phyloP scores from a whole-genome alignment of 495 filamentous ascomycete species.

The Neurospora sp. region DNA sequence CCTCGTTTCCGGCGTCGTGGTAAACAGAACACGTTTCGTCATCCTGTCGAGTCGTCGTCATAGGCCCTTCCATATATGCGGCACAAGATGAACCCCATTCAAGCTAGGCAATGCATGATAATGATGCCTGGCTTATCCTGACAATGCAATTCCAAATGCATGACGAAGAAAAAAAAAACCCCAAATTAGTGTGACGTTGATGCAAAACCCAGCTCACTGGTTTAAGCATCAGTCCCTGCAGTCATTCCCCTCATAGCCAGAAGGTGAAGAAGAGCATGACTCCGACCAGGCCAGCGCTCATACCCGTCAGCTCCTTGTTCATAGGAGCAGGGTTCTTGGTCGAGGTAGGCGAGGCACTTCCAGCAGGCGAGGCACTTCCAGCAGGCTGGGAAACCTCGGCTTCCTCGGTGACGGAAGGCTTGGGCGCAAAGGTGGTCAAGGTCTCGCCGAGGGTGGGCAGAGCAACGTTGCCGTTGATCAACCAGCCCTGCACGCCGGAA shows the following conservation, averaged over 20 bases:
- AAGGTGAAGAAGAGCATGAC: slow-evolving; percentile 46
- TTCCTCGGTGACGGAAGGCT: slow-evolving; percentile 10
- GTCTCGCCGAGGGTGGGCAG: slow-evolving; percentile 60
- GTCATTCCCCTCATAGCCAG: slow-evolving; percentile 29
- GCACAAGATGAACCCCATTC: not conserved
- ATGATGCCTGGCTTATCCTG: not conserved
- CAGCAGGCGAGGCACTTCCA: slow-evolving; percentile 12
- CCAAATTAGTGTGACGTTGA: not conserved
- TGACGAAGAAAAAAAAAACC: not conserved
- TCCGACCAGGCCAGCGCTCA: slow-evolving; percentile 39
- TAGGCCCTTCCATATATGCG: not conserved
- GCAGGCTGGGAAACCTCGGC: slow-evolving; percentile 4
- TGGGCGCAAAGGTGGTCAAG: slow-evolving; percentile 18
- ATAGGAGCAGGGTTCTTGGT: slow-evolving; percentile 29
- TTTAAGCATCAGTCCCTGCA: slow-evolving; percentile 1
- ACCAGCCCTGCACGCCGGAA: slow-evolving; percentile 60
- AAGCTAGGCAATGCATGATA: not conserved
- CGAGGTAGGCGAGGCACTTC: slow-evolving; percentile 12
- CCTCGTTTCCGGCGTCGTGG: not conserved
- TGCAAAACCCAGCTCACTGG: not conserved
- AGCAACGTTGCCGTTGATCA: slow-evolving; percentile 54
- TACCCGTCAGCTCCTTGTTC: slow-evolving; percentile 42
- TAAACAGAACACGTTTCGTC: not conserved
- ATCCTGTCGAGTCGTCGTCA: not conserved
- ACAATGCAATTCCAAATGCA: not conserved